Evolutionary conservation across 352 stramenopile genomes (phyloP).

Genomic region (Pythium sp.): DNA sequence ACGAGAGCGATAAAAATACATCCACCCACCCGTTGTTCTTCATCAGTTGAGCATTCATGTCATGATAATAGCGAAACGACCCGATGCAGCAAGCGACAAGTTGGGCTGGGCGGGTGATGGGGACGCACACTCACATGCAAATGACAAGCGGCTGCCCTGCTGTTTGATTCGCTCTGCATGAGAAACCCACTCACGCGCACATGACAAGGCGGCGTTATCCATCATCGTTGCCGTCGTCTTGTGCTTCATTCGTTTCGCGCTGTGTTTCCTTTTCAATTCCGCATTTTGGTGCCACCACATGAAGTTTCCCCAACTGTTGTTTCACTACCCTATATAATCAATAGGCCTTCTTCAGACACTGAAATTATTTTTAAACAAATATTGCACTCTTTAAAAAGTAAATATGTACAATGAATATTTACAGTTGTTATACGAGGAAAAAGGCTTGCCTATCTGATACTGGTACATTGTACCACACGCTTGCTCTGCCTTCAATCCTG

Average conservation of each 20-base stretch:
- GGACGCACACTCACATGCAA: background rate
- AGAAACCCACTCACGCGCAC: background rate
- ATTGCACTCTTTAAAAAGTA: background rate
- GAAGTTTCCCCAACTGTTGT: background rate
- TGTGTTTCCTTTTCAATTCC: background rate
- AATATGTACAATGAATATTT: too few relatives aligned
- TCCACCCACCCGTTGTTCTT: background rate
- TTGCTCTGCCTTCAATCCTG: background rate
- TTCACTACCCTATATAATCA: background rate
- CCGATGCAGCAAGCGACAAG: too few relatives aligned
- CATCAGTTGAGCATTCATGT: background rate
- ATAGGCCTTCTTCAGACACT: background rate
- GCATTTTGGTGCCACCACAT: background rate
- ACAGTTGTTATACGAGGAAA: background rate
- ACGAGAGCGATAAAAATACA: background rate
- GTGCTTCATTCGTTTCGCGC: background rate
- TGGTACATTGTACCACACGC: conserved; percentile 6
- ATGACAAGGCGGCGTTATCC: background rate
- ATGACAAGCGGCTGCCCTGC: background rate
- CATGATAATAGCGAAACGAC: background rate
- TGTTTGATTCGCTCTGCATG: background rate
- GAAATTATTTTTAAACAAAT: too few relatives aligned
- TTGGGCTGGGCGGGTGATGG: too few relatives aligned
- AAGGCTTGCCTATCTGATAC: background rate
- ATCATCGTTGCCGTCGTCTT: background rate